Base-by-base conservation (phyloP, 495 filamentous ascomycete genomes). In the Hypoxylon trugodes region DNA sequence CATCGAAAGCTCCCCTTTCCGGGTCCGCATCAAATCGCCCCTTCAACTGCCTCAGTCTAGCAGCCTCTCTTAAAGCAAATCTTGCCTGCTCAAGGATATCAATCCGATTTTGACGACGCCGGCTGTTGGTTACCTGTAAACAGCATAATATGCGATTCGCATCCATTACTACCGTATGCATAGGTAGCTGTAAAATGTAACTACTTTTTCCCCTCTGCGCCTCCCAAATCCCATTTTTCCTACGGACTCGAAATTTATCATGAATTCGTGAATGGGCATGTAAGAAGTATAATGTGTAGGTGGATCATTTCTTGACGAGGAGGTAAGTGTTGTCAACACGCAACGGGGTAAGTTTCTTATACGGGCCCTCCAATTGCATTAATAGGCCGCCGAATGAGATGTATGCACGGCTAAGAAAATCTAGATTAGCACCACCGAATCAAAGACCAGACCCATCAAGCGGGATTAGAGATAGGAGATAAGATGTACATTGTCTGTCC, bases 301-400 rank as follows among this genome's bases (percentile, higher is more conserved):
- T 1, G 10, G 19, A 65, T 77, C 82, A 96, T 86, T 92, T 94
- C 87, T 97, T 97, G 51, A 93, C 79, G 30, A 98, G 82, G 58
- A 99, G 82, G 75, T 98, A 99, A 40, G 96, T 86, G 71, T 98
- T 87, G 74, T 98, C 95, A 61, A 96, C 93, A 56, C 90, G 82
- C 71, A 97, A 74, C 2, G 90, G 86, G n/a, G 88, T 92, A 21
- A 98, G 86, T 80, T 94, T 96, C 84, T 96, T 96, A 72, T 95
- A 96, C 2, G 95, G 94, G 1, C 96, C 95, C 70, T 96, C 90
- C 19, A 99, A 83, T 71, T 87, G 88, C 68, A 98, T 87, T 63
- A 99, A 74, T 59, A 99, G 73, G 1, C 95, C 95, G 28, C 95
- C 95, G 66, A 97, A 99, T 2, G 90, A 95, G 68, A 93, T 82